A percentile compares a stretch with the other conserved stretches of the same genome.
phyloP scores from a whole-genome alignment of 1,139 yeast species.

The Debaryomyces udenii region DNA sequence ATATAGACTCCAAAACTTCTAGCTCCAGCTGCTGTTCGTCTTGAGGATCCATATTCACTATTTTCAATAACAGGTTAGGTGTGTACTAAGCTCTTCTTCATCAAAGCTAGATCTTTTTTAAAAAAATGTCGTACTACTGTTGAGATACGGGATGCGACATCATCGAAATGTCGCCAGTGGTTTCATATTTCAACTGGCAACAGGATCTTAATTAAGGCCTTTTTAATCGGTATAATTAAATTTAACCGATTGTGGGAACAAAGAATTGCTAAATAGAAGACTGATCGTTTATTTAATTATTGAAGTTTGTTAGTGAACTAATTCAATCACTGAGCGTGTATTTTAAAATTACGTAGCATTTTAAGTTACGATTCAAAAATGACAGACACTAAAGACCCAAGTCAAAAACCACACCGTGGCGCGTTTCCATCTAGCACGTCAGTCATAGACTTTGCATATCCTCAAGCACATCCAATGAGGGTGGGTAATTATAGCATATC shows the following conservation, averaged over 20 bases:
- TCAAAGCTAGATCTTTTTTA: too few relatives aligned
- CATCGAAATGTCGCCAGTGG: too few relatives aligned
- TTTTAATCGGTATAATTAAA: too few relatives aligned
- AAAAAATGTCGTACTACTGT: conserved; percentile 1
- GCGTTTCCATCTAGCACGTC: conserved; percentile 37
- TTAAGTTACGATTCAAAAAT: neutral
- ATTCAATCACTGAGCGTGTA: too few relatives aligned
- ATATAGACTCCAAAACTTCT: conserved; percentile 84
- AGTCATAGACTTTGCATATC: conserved; percentile 81
- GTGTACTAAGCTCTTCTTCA: too few relatives aligned
- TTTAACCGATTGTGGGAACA: too few relatives aligned
- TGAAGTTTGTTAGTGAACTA: too few relatives aligned
- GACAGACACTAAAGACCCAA: conserved; percentile 1
- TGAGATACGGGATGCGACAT: neutral
- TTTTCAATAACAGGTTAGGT: too few relatives aligned
- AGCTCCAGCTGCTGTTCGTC: conserved; percentile 82
- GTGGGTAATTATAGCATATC: conserved; percentile 46
- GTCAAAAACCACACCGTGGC: conserved; percentile 8
- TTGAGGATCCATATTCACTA: conserved; percentile 56
- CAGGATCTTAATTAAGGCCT: too few relatives aligned
- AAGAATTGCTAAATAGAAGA: too few relatives aligned
- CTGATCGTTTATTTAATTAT: too few relatives aligned
- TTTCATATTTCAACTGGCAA: too few relatives aligned
- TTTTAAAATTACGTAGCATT: neutral
- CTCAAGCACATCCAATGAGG: conserved; percentile 63